Evolutionary conservation across 495 filamentous ascomycete genomes (phyloP), one percentile per base, ranked within the genome.

Genomic region (Lasiosphaeriaceae sp.): DNA sequence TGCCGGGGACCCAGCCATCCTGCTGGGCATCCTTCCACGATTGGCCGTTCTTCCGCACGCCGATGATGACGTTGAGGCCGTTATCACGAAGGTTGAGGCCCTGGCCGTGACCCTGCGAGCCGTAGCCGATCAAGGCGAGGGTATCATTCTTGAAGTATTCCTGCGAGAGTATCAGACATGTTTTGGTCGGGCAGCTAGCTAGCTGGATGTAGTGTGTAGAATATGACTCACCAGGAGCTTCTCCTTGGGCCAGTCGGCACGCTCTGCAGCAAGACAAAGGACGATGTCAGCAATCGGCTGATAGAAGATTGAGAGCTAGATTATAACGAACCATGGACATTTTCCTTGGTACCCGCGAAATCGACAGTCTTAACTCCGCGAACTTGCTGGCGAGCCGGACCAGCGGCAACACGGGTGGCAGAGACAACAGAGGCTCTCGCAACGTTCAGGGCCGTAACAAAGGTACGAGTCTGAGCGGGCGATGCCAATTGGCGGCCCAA

Each of bases 71-170:
- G 72, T 97, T 97, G 56, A 98, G 83, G 68, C 94, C 94, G 80
- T 98, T 95, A 84, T 98, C 94, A 75, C 94, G 92, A 66, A 97
- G 86, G 83, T 98, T 98, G 62, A 98, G 88, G 71, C 95, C 95
- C 81, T 98, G 94, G 65, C 95, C 94, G 80, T 98, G 94, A 63
- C 94, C 83, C 66, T 98, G 94, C 63, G 95, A 97, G 66, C 94
- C 94, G 80, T 98, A 98, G 72, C 94, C 94, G 75, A 98, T 98
- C 66, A 98, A 88, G 59, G 95, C 94, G 67, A 98, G 90, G 69
- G 92, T 97, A 72, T 98, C 94, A 79, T 97, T 86, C 86, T 97
- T 97, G 89, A 98, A 97, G 85, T 90, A 98, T 47, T 96, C 90
- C 87, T 96, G 62, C 47, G 14, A n/a, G 39, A 17, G 39, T 14